Evolutionary conservation across 768 basidiomycete species (phyloP).

Genomic region (Suillus weaverae): DNA sequence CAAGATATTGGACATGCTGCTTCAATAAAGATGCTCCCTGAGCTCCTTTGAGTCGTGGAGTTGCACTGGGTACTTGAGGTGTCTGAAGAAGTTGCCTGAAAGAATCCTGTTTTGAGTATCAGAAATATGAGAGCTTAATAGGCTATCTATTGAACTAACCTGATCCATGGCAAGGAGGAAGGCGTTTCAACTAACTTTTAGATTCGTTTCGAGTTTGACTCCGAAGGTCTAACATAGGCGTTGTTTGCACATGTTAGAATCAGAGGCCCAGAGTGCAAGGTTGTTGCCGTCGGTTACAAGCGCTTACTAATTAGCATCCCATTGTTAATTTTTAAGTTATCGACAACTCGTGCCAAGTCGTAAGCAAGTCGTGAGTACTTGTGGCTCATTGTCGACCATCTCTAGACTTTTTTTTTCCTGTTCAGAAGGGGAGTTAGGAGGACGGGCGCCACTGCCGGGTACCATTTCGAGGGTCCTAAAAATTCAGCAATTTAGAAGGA

Average conservation of each 20-base stretch:
- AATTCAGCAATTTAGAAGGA: constrained; percentile 6
- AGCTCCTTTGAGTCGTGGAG: constrained; percentile 7
- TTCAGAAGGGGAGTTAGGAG: not conserved
- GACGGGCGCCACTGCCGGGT: constrained; percentile 9
- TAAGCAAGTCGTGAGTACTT: not conserved
- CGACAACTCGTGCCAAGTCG: constrained; percentile 1
- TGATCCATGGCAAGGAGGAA: constrained; percentile 24
- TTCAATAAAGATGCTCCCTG: not conserved
- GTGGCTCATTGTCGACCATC: constrained; percentile 2
- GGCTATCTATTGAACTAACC: constrained; percentile 12
- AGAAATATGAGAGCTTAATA: not conserved
- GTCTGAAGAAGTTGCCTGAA: constrained; percentile 53
- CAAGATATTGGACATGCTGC: not conserved
- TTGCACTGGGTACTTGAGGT: constrained; percentile 22
- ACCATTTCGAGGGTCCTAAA: constrained; percentile 2
- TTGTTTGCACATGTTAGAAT: constrained; percentile 32
- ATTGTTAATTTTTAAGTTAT: not conserved
- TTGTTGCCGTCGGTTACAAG: constrained; percentile 1
- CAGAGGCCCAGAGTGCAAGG: constrained; percentile 17
- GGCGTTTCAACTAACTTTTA: not conserved
- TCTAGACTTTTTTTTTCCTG: not conserved
- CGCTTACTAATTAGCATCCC: constrained; percentile 1
- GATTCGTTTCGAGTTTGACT: not conserved
- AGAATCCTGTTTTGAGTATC: constrained; percentile 46
- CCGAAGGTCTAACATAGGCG: constrained; percentile 6